Evolutionary conservation across 192 early-diverging fungal species (phyloP).

Genomic region (Podila horticola): DNA sequence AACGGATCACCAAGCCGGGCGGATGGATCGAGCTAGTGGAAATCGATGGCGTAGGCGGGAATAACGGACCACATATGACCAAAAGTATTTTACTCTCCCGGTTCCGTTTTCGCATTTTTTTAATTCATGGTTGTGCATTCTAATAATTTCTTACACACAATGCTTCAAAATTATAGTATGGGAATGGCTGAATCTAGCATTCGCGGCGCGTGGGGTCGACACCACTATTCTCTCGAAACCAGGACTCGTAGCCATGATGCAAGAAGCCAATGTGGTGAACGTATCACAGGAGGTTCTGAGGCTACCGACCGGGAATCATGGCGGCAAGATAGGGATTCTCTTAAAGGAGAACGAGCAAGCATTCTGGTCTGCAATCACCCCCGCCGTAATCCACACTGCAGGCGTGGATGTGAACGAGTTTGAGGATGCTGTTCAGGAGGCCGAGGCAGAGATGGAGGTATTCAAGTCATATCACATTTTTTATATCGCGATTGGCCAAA

Average conservation of each 20-base stretch:
- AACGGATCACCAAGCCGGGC: slow-evolving; percentile 39
- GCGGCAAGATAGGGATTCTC: slow-evolving; percentile 36
- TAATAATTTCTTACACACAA: not conserved
- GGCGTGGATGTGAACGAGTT: slow-evolving; percentile 23
- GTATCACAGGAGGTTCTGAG: slow-evolving; percentile 5
- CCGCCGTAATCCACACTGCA: slow-evolving; percentile 23
- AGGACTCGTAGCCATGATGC: not conserved
- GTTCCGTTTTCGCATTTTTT: not conserved
- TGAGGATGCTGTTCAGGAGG: slow-evolving; percentile 20
- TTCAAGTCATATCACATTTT: slow-evolving; percentile 38
- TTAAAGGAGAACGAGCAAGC: slow-evolving; percentile 31
- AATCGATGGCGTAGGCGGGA: slow-evolving; percentile 26
- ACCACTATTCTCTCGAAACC: not conserved
- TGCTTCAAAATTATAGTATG: not conserved
- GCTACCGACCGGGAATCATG: slow-evolving; percentile 29
- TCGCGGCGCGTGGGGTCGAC: slow-evolving; percentile 9
- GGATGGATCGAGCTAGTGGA: slow-evolving; percentile 52
- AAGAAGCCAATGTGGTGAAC: slow-evolving; percentile 16
- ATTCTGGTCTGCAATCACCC: slow-evolving; percentile 34
- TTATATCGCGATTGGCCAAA: slow-evolving; percentile 31
- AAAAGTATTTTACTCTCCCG: slow-evolving; percentile 6
- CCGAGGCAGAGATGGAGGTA: slow-evolving; percentile 22
- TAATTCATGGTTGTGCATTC: not conserved
- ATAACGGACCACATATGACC: slow-evolving; percentile 24
- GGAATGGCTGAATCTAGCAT: not conserved